Base-by-base conservation (phyloP, 2,329 filamentous ascomycete genomes). In the Stagonosporopsis vannaccii region DNA sequence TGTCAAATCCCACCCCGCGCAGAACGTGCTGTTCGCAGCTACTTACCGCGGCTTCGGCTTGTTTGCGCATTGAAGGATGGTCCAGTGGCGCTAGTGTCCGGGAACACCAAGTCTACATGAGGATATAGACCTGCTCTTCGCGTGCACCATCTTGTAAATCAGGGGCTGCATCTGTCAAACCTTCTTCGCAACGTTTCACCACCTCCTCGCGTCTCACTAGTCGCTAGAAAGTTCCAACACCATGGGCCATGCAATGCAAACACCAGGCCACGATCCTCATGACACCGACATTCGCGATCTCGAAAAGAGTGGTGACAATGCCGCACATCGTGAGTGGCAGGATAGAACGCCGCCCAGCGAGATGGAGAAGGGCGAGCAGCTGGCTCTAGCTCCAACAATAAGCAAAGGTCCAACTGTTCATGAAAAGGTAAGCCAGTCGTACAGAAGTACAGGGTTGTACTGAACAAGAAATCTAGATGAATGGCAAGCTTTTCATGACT, bases 401-500 rank as follows among this genome's bases (percentile, higher is more conserved):
- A 63, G 65, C 42, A 57, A 47, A 50, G 66, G 57, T 4, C 63
- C 61, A 17, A 55, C 60, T n/a, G 61, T 70, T 9, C 68, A 72
- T 41, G 58, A 69, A 35, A 69, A 66, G 60, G 68, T 66, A 47
- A 48, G 49, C 48, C 19, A 7, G 15, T 17, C 11, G 23, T 1
- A 20, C 19, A 30, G 4, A 1, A 7, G 7, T 25, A 15, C 45
- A 19, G 19, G 12, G 15, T 5, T 5, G 9, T 37, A 36, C 26
- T 43, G 37, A 48, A 35, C 30, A 1, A 12, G n/a, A 19, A 8
- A 39, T 51, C 7, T 32, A 68, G 62, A 67, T 68, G 63, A 68
- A 65, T 40, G 33, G 37, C 76, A 83, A 68, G 26, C 77, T 81
- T 3, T 79, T 84, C 62, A 82, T 85, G 82, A 80, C 79, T 49